These are phyloP conservation scores for Aspergillus sp. DNA, from an alignment of 2,329 filamentous ascomycete genomes.

Conservation along the genomic window DNA sequence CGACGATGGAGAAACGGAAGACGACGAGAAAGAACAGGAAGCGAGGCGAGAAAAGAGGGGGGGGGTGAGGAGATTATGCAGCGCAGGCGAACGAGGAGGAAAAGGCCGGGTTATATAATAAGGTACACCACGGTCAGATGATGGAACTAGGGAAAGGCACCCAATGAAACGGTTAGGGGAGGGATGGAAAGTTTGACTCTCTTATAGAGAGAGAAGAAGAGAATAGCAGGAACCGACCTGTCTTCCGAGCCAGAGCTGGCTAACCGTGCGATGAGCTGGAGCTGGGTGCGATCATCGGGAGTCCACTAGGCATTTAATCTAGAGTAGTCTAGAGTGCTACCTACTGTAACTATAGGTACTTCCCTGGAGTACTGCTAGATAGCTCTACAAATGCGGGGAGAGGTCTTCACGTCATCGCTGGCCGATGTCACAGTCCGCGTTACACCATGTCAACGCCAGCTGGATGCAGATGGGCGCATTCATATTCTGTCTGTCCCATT, in stretches of 20 bases:
- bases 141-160: background rate
- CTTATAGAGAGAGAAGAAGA: background rate
- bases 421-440: background rate
- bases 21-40: conserved; percentile 13
- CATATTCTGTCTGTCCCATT: too few relatives aligned
- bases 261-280: background rate
- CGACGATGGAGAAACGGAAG: background rate
- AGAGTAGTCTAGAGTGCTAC: too few relatives aligned
- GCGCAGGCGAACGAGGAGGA: background rate
- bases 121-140: conserved; percentile 1
- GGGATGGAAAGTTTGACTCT: background rate
- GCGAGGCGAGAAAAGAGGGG: conserved; percentile 5
- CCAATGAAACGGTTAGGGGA: background rate
- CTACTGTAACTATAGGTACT: too few relatives aligned
- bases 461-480: too few relatives aligned
- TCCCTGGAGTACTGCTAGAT: too few relatives aligned
- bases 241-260: background rate
- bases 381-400: background rate
- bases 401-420: background rate
- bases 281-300: conserved; percentile 1
- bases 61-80: background rate
- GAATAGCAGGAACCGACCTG: conserved; percentile 1
- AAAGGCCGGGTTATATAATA: background rate
- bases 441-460: background rate
- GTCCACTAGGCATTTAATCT: background rate